Percentiles rank a stretch among this genome's conserved stretches.
These are phyloP conservation scores for Penicillium pulvis DNA, from an alignment of 495 filamentous ascomycete genomes.

Conservation along the genomic window DNA sequence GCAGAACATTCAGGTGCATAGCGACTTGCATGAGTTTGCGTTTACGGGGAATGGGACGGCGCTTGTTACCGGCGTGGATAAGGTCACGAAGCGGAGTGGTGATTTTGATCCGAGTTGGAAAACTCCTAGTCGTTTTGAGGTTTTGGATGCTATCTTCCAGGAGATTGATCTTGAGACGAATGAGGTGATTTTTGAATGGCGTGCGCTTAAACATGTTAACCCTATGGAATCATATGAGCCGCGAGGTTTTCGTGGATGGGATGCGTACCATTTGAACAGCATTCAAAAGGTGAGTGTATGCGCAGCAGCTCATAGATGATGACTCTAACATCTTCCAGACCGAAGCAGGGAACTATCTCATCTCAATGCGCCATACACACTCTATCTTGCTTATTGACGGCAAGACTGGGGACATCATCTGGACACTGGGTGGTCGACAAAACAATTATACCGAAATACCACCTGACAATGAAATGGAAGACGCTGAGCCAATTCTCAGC, in stretches of 20 bases:
- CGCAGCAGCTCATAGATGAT: not conserved
- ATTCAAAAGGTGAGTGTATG: slow-evolving; percentile 22
- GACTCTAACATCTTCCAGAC: slow-evolving; percentile 7
- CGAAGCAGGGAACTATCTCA: slow-evolving; percentile 49
- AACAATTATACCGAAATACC: slow-evolving; percentile 22
- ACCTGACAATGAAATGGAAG: not conserved
- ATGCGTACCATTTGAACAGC: slow-evolving; percentile 35
- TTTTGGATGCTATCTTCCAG: slow-evolving; percentile 47
- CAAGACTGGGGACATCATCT: slow-evolving; percentile 50
- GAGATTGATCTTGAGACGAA: slow-evolving; percentile 42
- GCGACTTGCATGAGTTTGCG: slow-evolving; percentile 40
- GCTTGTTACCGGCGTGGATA: slow-evolving; percentile 47
- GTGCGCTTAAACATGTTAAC: slow-evolving; percentile 30
- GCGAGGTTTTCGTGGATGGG: slow-evolving; percentile 8
- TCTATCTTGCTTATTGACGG: slow-evolving; percentile 53
- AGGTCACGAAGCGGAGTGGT: slow-evolving; percentile 12
- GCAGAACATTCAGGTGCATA: slow-evolving; percentile 18
- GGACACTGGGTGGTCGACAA: slow-evolving; percentile 45
- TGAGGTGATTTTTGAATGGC: slow-evolving; percentile 35
- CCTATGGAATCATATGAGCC: slow-evolving; percentile 19
- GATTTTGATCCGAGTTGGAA: not conserved
- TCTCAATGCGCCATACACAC: slow-evolving; percentile 52
- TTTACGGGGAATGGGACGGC: slow-evolving; percentile 45
- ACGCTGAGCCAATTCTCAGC: slow-evolving; percentile 8
- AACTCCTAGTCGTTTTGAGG: not conserved